Evolutionary conservation across 192 early-diverging fungal species (phyloP), one percentile per base, ranked within the genome.

Genomic region (Paraglomus occultum): DNA sequence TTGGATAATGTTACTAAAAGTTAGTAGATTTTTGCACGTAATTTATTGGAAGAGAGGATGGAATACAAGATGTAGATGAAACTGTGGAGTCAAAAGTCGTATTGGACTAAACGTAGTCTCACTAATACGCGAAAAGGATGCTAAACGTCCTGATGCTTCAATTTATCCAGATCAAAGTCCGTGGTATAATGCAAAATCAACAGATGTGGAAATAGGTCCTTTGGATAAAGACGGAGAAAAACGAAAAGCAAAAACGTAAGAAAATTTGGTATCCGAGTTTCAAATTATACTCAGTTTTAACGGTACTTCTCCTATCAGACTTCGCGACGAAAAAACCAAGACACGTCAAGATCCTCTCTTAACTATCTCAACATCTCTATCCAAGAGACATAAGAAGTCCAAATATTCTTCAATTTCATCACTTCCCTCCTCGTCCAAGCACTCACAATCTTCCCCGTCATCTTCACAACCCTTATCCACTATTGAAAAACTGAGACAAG

Each of bases 1-100:
- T 74, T 90, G n/a, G 89, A 78, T 63, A 76, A 81, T 47, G 80
- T 57, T 4, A 46, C 72, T 8, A 77, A 72, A 73, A 76, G 74
- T 76, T 59, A 67, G 23, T 31, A 18, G 46, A 18, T 9, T 45
- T 11, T 39, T 43, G n/a, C 23, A 23, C 31, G 11, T 46, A 11
- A 38, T 14, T 2, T 31, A 31, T 31, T 31, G 31, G 31, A n/a
- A 17, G 6, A 11, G 15, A 7, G 9, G 18, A 8, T 43, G 23
- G 9, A 6, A 6, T 14, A 40, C 43, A 18, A 72, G 12, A 6
- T 6, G 18, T 0, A 31, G 23, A 6, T 38, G 20, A 75, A 2
- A 45, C 64, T 12, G 46, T 62, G 15, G 79, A 76, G 4, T 80
- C 76, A 79, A 78, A 80, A 48, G 53, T 67, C 0, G 40, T 44